These are phyloP conservation scores for Pichiaceae sp. DNA, from an alignment of 1,139 yeast genomes.

Conservation along the genomic window DNA sequence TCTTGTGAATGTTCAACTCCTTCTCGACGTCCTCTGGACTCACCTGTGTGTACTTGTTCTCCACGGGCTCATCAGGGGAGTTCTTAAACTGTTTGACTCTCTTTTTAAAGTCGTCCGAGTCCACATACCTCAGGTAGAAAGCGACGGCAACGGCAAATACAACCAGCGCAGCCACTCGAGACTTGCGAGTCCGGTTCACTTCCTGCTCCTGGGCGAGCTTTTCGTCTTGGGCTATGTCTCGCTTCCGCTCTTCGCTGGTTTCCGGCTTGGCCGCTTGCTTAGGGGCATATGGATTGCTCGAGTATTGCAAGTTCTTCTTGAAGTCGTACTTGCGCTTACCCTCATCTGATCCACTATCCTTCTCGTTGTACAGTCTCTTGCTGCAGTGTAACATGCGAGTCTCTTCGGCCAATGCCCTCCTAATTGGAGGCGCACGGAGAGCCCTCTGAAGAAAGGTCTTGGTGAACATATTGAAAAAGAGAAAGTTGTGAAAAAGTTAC, in stretches of 20 bases:
- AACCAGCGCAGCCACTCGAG: neutral
- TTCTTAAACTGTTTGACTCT: neutral
- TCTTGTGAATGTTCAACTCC: neutral
- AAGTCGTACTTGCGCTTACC: conserved; percentile 1
- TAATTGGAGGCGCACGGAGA: neutral
- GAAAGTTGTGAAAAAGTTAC: neutral
- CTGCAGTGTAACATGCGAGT: neutral
- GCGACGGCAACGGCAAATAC: neutral
- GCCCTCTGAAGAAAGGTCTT: neutral
- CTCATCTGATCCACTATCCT: neutral
- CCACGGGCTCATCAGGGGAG: neutral
- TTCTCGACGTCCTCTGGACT: neutral
- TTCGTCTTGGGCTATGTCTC: neutral
- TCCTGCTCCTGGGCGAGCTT: neutral
- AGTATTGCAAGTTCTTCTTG: neutral
- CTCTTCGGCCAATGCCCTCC: neutral
- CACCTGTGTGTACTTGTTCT: neutral
- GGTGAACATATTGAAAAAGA: neutral
- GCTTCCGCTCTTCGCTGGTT: neutral
- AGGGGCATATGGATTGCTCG: neutral
- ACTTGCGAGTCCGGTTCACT: neutral
- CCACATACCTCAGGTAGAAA: neutral
- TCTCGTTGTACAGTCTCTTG: neutral
- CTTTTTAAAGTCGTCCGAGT: neutral
- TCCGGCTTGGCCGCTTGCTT: neutral